Base-by-base conservation (phyloP, 2,329 filamentous ascomycete species). In the Fusarium illudens region DNA sequence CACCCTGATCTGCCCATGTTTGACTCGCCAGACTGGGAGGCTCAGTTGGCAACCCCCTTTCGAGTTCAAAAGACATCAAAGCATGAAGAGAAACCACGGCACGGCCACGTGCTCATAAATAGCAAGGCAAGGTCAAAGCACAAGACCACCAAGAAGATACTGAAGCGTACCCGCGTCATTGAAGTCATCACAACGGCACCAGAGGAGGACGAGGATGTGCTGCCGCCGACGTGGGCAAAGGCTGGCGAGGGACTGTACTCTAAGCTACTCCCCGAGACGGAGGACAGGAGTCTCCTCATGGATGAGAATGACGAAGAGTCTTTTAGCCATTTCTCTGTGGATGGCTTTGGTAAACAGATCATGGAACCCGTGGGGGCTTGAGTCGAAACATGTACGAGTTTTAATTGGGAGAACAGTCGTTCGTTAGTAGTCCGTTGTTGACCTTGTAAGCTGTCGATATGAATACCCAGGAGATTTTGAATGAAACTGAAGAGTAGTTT, bases 1-100 rank as follows among this genome's bases (percentile, higher is more conserved):
- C 80, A 83, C 37, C 78, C 80, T 0, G 75, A 79, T n/a, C 73
- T 83, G 3, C 80, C 80, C 20, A 78, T 83, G 4, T 83, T 82
- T 59, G 71, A 77, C 60, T 78, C 78, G 0, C 80, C 81, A 7
- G 77, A 81, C 59, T 83, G 81, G 81, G 75, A 78, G 29, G 48
- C 62, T 13, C 66, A 73, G 32, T 44, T 73, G 1, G 48, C 64
- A 25, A 62, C 52, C 58, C 46, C 55, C n/a, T 48, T 53, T 51
- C 64, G 63, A 30, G 30, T 64, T 33, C 15, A n/a, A n/a, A 69
- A 67, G 17, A 17, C 36, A 37, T 42, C 66, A 8, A 70, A 60
- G 20, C 48, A 64, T 4, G 65, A 60, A 6, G 71, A 73, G 19
- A 72, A 71, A 20, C 66, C 74, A 9, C 73, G 78, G 11, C 75